Percentiles rank a stretch among this genome's conserved stretches.
phyloP scores from a whole-genome alignment of 1,284 basidiomycete species.

The Trametes versicolor region DNA sequence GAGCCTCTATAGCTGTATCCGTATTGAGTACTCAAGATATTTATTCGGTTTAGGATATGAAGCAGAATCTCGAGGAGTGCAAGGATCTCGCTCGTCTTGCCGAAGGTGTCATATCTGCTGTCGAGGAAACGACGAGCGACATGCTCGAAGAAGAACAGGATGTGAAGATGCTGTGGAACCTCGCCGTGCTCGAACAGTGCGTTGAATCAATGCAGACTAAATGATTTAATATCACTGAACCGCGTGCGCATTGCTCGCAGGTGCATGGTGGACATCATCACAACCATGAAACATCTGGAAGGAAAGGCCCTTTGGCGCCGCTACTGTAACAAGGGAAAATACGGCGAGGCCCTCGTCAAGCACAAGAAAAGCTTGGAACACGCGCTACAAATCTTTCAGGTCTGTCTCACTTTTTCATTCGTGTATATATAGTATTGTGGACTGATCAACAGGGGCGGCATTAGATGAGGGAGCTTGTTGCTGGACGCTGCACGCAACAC shows the following conservation, averaged over 20 bases:
- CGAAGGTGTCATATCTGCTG: neutral
- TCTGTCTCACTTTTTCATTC: neutral
- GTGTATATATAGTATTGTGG: too few species aligned
- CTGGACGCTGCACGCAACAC: too few species aligned
- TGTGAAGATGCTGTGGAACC: neutral
- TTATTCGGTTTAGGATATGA: neutral
- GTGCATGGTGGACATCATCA: neutral
- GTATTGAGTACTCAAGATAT: neutral
- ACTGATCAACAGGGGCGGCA: too few species aligned
- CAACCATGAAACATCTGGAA: neutral
- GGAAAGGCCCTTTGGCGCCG: neutral
- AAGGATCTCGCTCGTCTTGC: neutral
- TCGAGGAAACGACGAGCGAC: neutral
- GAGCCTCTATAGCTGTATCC: too few species aligned
- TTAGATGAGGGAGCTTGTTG: too few species aligned
- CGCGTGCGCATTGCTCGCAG: neutral
- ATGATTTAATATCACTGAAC: neutral
- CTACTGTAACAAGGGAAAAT: neutral
- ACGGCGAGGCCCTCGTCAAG: neutral
- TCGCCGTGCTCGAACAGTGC: neutral
- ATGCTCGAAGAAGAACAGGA: neutral
- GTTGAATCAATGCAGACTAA: neutral
- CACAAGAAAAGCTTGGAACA: neutral
- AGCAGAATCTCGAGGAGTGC: neutral
- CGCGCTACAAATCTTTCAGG: neutral